Base-by-base conservation (phyloP, 2,329 filamentous ascomycete species). In the Coleophoma eucalyptorum region DNA sequence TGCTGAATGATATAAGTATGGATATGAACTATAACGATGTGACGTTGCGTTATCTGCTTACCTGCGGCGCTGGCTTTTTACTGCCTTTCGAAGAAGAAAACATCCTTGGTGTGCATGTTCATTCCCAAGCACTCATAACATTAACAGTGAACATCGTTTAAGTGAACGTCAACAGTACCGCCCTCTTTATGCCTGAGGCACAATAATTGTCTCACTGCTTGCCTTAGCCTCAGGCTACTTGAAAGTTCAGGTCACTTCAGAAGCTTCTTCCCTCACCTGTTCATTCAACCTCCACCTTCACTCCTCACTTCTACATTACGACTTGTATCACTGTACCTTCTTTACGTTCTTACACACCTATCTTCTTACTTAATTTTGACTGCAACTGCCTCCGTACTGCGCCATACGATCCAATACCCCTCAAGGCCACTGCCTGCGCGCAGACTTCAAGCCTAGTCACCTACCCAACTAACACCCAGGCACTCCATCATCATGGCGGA, bases 61-160 rank as follows among this genome's bases (percentile, higher is more conserved):
- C 87, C 82, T 89, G 86, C 66, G 86, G 82, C 58, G 79, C 75
- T 59, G 80, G 76, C 75, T 90, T 90, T 76, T 87, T 87, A 71
- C 79, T 74, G 72, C 78, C 68, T 69, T 69, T 78, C 58, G 81
- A 83, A 61, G 81, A 84, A 57, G 81, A 80, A 72, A 84, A 86
- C 82, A 86, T 86, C 40, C 32, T 53, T 58, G 26, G 26, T 43
- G 50, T 48, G 49, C 48, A 48, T 43, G 38, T 44, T 26, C 46
- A 48, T 48, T 33, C 46, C 18, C 38, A 48, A 31, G 15, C 20
- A 12, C 45, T 47, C 46, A 32, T 16, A 18, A 26, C 15, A 18
- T 18, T 20, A 12, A 7, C 6, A 20, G 18, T 19, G 26, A 26
- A 26, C 26, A 26, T 26, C 26, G 26, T 26, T 26, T 26, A 26